Evolutionary conservation across 345 rosid species (phyloP), one percentile per base, ranked within the genome.

Genomic region (Brassica nigra): DNA sequence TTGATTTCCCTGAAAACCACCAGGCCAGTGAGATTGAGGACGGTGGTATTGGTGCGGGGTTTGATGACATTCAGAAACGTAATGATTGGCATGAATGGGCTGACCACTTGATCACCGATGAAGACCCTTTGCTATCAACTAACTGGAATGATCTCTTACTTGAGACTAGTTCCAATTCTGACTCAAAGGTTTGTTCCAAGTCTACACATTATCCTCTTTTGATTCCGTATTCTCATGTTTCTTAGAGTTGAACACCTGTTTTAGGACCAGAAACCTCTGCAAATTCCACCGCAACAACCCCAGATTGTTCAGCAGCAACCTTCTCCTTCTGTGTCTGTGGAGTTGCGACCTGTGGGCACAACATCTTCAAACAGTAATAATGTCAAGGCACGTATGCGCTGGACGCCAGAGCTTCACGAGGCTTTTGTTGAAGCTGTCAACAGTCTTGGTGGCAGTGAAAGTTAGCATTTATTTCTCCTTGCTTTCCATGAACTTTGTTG

Each of bases 381-480:
- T 2, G 78, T 87, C 36, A 94, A 90, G 86, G 64, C 95, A 12
- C 90, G 98, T 74, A 92, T 94, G 95, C 97, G 98, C 4, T 94
- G 98, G 98, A 94, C 97, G 3, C 97, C 93, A 12, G 99, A 95
- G 84, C 96, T 92, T 87, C 99, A 95, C 39, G 99, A 92, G 83
- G 87, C 96, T 71, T 95, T 95, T 84, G 90, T 95, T 55, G 99
- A 95, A 71, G 97, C 98, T 88, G 95, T 95, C 71, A 89, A 87
- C 77, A 84, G 87, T 78, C 94, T 95, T 76, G 99, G 99, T 75
- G 99, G 99, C 27, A 80, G 97, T 83, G 99, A 95, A 81, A 85
- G 98, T 95, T 77, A 10, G 97, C 85, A 15, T 31, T 66, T 58
- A 2, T 67, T 42, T 73, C 54, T 71, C 55, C 20, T 68, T 68